These are phyloP conservation scores for Blumeria graminis DNA, from an alignment of 2,329 filamentous ascomycete species.

Conservation along the genomic window DNA sequence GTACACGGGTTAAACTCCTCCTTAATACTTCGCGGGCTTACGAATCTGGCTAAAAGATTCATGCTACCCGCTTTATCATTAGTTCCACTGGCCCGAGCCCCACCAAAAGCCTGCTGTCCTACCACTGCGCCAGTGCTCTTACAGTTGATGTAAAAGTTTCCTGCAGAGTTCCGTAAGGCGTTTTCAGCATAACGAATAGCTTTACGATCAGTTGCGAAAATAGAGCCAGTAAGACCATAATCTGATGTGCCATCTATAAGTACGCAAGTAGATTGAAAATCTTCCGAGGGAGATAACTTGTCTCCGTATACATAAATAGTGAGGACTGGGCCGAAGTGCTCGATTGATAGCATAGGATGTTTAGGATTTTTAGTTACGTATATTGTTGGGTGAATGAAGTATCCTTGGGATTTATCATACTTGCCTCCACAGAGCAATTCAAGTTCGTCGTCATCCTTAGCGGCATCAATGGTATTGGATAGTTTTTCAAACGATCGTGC, in stretches of 20 bases:
- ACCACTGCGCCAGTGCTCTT: slow-evolving; percentile 55
- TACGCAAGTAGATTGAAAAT: slow-evolving; percentile 34
- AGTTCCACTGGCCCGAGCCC: slow-evolving; percentile 41
- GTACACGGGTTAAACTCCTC: slow-evolving; percentile 47
- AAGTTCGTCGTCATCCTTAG: slow-evolving; percentile 51
- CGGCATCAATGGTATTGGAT: slow-evolving; percentile 48
- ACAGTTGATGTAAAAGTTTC: slow-evolving; percentile 73
- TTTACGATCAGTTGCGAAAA: slow-evolving; percentile 47
- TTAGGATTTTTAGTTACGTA: slow-evolving; percentile 50
- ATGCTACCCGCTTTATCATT: slow-evolving; percentile 50
- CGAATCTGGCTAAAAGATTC: slow-evolving; percentile 39
- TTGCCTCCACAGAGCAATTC: slow-evolving; percentile 51
- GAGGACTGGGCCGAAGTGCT: slow-evolving; percentile 65
- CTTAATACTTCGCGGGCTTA: slow-evolving; percentile 44
- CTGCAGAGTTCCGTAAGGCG: slow-evolving; percentile 44
- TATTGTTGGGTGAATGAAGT: slow-evolving; percentile 64
- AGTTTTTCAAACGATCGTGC: slow-evolving; percentile 61
- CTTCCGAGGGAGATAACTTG: slow-evolving; percentile 20
- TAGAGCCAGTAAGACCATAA: slow-evolving; percentile 54
- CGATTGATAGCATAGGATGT: slow-evolving; percentile 50
- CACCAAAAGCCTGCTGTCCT: slow-evolving; percentile 49
- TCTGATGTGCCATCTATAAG: slow-evolving; percentile 48
- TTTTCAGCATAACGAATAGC: slow-evolving; percentile 46
- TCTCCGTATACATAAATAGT: slow-evolving; percentile 61
- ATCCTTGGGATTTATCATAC: slow-evolving; percentile 56